Percentiles rank a stretch among this genome's conserved stretches.
Conservation (phyloP, 148 eudicot species). For the Salicornia ramosissima region DNA sequence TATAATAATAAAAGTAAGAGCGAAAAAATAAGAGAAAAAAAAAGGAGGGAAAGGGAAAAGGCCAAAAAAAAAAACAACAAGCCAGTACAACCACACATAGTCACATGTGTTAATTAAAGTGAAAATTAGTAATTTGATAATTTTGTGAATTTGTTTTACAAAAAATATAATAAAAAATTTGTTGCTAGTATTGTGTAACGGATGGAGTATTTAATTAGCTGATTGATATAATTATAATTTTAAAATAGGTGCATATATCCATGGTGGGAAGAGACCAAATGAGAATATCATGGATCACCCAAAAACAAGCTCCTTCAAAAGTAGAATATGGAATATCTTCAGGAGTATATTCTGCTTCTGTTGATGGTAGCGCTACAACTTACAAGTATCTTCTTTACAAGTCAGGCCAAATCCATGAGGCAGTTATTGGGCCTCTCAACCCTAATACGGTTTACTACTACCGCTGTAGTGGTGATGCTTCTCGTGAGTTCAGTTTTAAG, state of each 20-base stretch:
- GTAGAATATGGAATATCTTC: conserved; percentile 55
- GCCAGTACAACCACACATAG: too few species aligned
- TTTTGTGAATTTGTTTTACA: too few species aligned
- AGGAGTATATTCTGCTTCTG: conserved; percentile 29
- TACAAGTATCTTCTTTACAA: conserved; percentile 40
- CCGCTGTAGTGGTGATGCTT: conserved; percentile 37
- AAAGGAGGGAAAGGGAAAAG: too few species aligned
- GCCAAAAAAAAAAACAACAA: too few species aligned
- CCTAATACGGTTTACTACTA: conserved; percentile 54
- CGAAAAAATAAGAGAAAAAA: too few species aligned
- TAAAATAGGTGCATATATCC: conserved; percentile 56
- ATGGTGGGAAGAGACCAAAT: conserved; percentile 50
- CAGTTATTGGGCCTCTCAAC: conserved; percentile 47
- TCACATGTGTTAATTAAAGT: too few species aligned
- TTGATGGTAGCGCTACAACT: conserved; percentile 33
- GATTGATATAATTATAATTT: background rate
- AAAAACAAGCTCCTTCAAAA: conserved; percentile 32
- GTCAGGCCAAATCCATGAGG: conserved; percentile 57
- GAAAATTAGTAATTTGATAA: too few species aligned
- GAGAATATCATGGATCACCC: conserved; percentile 75
- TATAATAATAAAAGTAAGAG: too few species aligned
- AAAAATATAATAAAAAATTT: too few species aligned
- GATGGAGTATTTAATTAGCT: too few species aligned
- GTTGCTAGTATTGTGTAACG: too few species aligned
- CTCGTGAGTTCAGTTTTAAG: conserved; percentile 47